phyloP scores from a whole-genome alignment of 225 moss, liverwort and hornwort species.

The Rhytidiadelphus loreus region DNA sequence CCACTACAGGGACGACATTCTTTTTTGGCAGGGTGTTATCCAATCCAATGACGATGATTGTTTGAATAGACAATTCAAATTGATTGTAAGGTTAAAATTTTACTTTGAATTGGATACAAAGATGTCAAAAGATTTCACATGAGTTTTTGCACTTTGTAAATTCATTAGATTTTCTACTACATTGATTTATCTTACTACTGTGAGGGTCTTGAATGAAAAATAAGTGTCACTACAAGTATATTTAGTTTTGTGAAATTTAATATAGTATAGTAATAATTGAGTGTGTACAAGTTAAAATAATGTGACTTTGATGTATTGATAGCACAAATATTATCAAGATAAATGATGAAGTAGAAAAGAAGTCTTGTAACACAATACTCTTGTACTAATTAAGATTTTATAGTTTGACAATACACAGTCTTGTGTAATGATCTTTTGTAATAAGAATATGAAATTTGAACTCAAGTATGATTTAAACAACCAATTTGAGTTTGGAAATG shows the following conservation, averaged over 20 bases:
- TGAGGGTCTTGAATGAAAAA: not conserved
- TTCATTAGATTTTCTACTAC: not conserved
- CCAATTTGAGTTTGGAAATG: not conserved
- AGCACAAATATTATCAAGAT: not conserved
- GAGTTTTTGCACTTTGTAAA: not conserved
- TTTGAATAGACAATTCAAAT: not conserved
- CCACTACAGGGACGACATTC: rapidly evolving
- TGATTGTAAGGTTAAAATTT: not conserved
- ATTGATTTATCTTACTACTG: rapidly evolving
- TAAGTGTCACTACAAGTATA: not conserved
- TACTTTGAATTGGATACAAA: not conserved
- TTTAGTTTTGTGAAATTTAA: not conserved
- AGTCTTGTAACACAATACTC: no score
- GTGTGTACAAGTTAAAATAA: not conserved
- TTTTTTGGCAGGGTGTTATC: rapidly evolving
- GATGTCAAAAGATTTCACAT: not conserved
- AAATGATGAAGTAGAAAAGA: no score
- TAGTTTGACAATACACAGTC: not conserved
- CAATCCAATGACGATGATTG: not conserved
- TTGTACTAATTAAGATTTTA: no score
- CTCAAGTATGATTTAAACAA: not conserved
- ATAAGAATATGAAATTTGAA: not conserved
- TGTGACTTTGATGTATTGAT: not conserved
- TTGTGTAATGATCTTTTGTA: not conserved
- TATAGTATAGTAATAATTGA: not conserved